Base-by-base conservation (phyloP, 257 asterid genomes). In the Nicotiana undulata region DNA sequence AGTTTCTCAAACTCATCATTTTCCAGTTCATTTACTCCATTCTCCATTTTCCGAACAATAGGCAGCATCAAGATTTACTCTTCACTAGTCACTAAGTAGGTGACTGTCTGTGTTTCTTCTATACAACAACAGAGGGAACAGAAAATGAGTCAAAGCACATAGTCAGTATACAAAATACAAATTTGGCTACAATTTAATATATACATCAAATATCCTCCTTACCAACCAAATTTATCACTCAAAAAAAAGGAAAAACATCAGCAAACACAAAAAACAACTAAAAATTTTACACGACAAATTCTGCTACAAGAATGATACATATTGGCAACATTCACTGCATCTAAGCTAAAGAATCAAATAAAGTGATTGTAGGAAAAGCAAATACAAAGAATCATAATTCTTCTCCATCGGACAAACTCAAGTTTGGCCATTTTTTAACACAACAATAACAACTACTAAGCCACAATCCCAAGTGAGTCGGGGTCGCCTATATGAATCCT, bases 1-100 rank as follows among this genome's bases (percentile, higher is more conserved):
- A 74, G 79, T 74, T 74, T 74, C 61, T 74, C 79, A 17, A 74
- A 74, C 60, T 74, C 61, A 49, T 49, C 61, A 26, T 74, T 74
- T 49, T 74, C 79, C 44, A 74, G 9, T 15, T 74, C 77, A 70
- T 70, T 70, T 26, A 70, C 24, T 15, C 79, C 61, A 49, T 74
- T 74, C 26, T 74, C 79, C 44, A 26, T 74, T 49, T 72, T 49
- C 40, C 16, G 16, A 74, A 74, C 79, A 74, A 26, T 28, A 49
- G 16, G 61, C 61, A 16, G 61, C 61, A 49, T 74, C 76, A 68
- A 68, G 56, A 68, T 68, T 68, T 20, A 40, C 2, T 68, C 56
- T 68, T 68, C 56, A 68, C n/a, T 5, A 24, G 20, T 40, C 46
- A 40, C 46, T 40, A 37, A 7, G 51, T 37, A 49, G 16, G 55